Evolutionary conservation across 2,329 filamentous ascomycete species (phyloP), one percentile per base, ranked within the genome.

Genomic region (Hypomyces rosellus): DNA sequence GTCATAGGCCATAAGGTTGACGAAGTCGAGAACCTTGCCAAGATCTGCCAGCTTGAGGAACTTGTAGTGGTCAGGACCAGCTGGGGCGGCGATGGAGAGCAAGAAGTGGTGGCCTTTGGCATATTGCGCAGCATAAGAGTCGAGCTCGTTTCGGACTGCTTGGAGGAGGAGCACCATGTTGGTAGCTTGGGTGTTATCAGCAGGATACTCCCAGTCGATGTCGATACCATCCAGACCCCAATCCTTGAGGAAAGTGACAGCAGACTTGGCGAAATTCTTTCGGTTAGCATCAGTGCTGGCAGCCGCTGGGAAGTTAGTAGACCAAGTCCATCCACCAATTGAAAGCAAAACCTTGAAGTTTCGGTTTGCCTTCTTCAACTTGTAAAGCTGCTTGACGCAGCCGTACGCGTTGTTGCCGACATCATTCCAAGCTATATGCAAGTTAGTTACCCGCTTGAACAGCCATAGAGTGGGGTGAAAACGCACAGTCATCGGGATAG

Each of bases 251-350:
- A 93, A 66, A 7, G 74, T 68, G 1, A 91, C 84, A 2, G 88
- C 81, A 3, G 78, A 80, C 42, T 77, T 69, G 5, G 89, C 89
- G 67, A 95, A 95, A 2, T 59, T 78, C 34, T 73, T 66, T 14
- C 89, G 78, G 14, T 80, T 82, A 2, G 73, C 68, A 0, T 76
- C 74, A 0, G 84, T 86, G 53, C 80, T 81, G 9, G 84, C 81
- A 0, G 84, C 84, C 1, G 73, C 72, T 1, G 86, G 74, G 63
- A 95, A 92, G 65, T 89, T 88, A 58, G 77, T 71, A 2, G 86
- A 89, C 68, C 88, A 93, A 0, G 87, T 90, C 86, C 86, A 95
- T 30, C 90, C 89, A 44, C 90, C 90, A 56, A 96, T 89, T 44
- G 82, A 88, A 4, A 95, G 76, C 18, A 95, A 73, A 1, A 86